These are phyloP conservation scores for Graphilbum ipis-grandicollis DNA, from an alignment of 2,329 filamentous ascomycete species.

Conservation along the genomic window DNA sequence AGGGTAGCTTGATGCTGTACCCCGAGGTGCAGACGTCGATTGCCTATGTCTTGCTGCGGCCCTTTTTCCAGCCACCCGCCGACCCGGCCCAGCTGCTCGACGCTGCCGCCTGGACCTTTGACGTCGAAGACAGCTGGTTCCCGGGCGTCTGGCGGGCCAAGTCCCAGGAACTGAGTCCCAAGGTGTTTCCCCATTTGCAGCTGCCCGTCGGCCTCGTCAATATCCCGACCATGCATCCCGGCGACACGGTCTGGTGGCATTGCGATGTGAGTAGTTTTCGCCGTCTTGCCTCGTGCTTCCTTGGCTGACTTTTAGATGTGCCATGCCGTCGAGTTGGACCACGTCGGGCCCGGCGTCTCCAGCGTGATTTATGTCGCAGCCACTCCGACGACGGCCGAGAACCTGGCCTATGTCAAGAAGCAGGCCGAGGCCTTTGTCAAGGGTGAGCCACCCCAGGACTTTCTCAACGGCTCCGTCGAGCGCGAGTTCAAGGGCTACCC, in stretches of 20 bases:
- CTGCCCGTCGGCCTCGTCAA: slow-evolving; percentile 19
- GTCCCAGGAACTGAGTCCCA: slow-evolving; percentile 18
- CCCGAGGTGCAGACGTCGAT: slow-evolving; percentile 19
- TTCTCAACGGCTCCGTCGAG: neutral
- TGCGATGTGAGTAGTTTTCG: slow-evolving; percentile 3
- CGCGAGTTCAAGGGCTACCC: neutral
- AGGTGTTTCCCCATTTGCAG: slow-evolving; percentile 20
- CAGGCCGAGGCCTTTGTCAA: neutral
- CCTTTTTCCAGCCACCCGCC: slow-evolving; percentile 20
- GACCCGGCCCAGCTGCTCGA: slow-evolving; percentile 16
- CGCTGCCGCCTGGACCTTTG: slow-evolving; percentile 18
- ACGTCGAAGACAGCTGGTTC: slow-evolving; percentile 15
- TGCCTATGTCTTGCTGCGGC: slow-evolving; percentile 22
- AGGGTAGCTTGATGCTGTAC: slow-evolving; percentile 22
- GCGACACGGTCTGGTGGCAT: slow-evolving; percentile 15
- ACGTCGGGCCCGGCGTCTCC: slow-evolving; percentile 1
- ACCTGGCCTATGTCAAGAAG: slow-evolving; percentile 4
- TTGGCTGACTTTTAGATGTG: slow-evolving; percentile 32
- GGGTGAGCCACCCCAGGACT: neutral
- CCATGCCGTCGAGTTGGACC: slow-evolving; percentile 7
- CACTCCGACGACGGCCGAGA: slow-evolving; percentile 4
- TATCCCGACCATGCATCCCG: slow-evolving; percentile 19
- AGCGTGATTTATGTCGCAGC: slow-evolving; percentile 4
- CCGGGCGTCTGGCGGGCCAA: slow-evolving; percentile 18
- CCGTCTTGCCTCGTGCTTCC: neutral